Conservation (phyloP, 306 rosid species). For the Hippophae tibetana region DNA sequence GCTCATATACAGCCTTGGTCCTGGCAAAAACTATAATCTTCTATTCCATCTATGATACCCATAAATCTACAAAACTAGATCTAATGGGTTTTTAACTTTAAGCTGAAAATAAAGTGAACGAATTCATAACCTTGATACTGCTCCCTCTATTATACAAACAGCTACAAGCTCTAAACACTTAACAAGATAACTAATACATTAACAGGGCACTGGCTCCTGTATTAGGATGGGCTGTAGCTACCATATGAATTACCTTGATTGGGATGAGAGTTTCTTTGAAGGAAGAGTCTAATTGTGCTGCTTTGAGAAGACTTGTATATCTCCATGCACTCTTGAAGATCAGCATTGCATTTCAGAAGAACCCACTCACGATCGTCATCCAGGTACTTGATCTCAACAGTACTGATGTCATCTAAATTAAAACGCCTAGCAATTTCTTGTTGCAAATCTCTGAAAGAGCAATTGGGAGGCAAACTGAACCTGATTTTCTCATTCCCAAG, state of each 20-base stretch:
- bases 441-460: slow-evolving; percentile 37
- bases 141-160: slow-evolving; percentile 3
- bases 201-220: not conserved
- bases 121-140: not conserved
- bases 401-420: slow-evolving; percentile 32
- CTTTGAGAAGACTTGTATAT: slow-evolving; percentile 35
- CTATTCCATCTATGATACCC: slow-evolving; percentile 10
- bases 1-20: not conserved
- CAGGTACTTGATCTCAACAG: slow-evolving; percentile 32
- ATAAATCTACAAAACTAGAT: slow-evolving; percentile 13
- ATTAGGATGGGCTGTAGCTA: slow-evolving; percentile 22
- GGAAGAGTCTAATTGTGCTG: slow-evolving; percentile 40
- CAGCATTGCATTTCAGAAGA: slow-evolving; percentile 41
- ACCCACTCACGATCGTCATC: slow-evolving; percentile 52
- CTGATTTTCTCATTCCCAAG: slow-evolving; percentile 43
- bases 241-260: slow-evolving; percentile 27
- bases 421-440: slow-evolving; percentile 45
- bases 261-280: slow-evolving; percentile 36
- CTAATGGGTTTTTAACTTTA: slow-evolving; percentile 3
- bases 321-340: slow-evolving; percentile 51
- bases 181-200: not conserved
- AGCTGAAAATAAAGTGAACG: slow-evolving; percentile 11
- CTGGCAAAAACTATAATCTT: slow-evolving; percentile 1
- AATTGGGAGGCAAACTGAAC: slow-evolving; percentile 36
- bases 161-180: slow-evolving; percentile 1